Base-by-base conservation (phyloP, 1,284 basidiomycete genomes). In the Apiotrichum domesticum region DNA sequence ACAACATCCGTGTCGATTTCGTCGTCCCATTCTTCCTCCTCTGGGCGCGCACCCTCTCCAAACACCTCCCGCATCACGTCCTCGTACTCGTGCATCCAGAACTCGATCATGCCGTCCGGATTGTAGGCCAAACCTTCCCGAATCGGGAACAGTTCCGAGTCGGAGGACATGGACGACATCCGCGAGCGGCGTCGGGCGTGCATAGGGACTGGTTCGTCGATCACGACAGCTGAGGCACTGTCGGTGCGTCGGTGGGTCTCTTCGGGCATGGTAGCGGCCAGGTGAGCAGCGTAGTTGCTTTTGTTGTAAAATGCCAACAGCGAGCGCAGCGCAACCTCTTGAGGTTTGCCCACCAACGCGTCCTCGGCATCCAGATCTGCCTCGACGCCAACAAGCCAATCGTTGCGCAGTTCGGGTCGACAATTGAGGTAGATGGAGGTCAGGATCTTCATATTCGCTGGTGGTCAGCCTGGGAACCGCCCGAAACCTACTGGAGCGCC, bases 361-460 rank as follows among this genome's bases (percentile, higher is more conserved):
- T 81, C 81, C 48, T 82, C 95, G 35, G 87, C 81, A 55, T 90
- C 88, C 62, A 90, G 88, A 67, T 98, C 95, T 6, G 91, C 85
- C 71, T 98, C 96, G 15, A 86, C 86, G 2, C 92, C 91, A 11
- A 91, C 88, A 41, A 98, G 80, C 96, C 96, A 99, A 71, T 98
- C 96, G 74, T 99, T 96, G 41, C 95, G 84, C 52, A 99, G 81
- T 69, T 97, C 93, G 9, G 96, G 95, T 53, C 95, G 82, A 73
- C 94, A 98, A 70, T 97, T 96, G 58, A 98, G 81, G 75, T 99
- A 98, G 64, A 99, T 98, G 35, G 91, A 87, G 4, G 96, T 99
- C 70, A 99, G 98, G 59, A 98, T 90, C 77, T 98, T 96, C 96
- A 99, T 99, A 73, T 98, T 99, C 32, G 89, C 91, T 95, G 68